phyloP scores from a whole-genome alignment of 306 rosid genomes.

The Abrus precatorius region DNA sequence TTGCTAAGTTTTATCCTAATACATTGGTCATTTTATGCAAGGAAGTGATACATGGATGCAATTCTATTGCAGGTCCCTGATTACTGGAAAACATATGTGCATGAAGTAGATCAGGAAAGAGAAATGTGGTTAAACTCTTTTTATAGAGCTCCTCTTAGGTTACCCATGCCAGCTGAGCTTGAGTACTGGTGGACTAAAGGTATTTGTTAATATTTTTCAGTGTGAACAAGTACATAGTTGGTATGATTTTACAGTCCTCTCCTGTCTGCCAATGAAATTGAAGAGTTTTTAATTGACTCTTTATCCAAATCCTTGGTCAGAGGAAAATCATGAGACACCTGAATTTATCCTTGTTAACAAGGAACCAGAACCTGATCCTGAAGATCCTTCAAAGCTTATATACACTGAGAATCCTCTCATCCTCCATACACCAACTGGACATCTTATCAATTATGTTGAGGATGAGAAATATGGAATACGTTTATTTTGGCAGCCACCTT shows the following conservation, averaged over 20 bases:
- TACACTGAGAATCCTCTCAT: conserved; percentile 81
- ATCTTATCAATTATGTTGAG: conserved; percentile 75
- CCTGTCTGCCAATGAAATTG: conserved; percentile 11
- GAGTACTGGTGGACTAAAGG: conserved; percentile 92
- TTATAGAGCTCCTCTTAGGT: conserved; percentile 89
- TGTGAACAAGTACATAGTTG: conserved; percentile 13
- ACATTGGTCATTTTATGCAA: conserved; percentile 38
- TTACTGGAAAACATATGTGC: conserved; percentile 84
- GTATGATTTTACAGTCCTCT: conserved; percentile 24
- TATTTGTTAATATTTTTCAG: conserved; percentile 43
- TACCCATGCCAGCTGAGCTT: conserved; percentile 98
- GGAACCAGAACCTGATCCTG: conserved; percentile 91
- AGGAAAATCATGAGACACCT: conserved; percentile 61
- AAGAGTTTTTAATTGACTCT: conserved; percentile 29
- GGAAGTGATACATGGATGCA: conserved; percentile 23
- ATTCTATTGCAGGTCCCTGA: conserved; percentile 84
- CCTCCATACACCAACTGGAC: conserved; percentile 87
- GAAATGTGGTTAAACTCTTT: conserved; percentile 98
- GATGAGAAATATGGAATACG: conserved; percentile 88
- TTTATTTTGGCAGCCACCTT: conserved; percentile 90
- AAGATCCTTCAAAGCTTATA: conserved; percentile 82
- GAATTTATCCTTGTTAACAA: conserved; percentile 85
- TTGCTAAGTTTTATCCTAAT: conserved; percentile 39
- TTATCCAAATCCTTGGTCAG: conserved; percentile 63
- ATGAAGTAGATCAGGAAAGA: conserved; percentile 93